Conservation (phyloP, 2,329 filamentous ascomycete genomes). For the Pyricularia sp. region DNA sequence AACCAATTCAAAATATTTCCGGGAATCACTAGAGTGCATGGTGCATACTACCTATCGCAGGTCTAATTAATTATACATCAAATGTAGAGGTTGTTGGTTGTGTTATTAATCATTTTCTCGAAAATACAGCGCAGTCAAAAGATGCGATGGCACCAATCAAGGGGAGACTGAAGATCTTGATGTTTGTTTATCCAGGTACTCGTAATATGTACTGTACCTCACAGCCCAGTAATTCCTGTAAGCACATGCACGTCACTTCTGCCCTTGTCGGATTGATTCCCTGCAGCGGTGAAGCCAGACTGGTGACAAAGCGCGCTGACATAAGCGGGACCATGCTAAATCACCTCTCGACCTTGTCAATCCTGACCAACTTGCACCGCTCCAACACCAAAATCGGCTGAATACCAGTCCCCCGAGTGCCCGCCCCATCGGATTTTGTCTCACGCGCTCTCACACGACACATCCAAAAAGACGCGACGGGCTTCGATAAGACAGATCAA, state of each 20-base stretch:
- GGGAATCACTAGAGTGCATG: not conserved
- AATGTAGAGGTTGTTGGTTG: too few species aligned
- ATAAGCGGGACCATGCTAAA: conserved; percentile 2
- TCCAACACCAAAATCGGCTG: conserved; percentile 4
- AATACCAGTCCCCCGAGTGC: not conserved
- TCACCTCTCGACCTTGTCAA: conserved; percentile 2
- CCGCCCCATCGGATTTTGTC: not conserved
- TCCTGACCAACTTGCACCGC: conserved; percentile 2
- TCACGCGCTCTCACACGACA: not conserved
- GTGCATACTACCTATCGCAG: too few species aligned
- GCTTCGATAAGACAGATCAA: not conserved
- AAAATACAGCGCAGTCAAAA: too few species aligned
- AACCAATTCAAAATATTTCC: not conserved
- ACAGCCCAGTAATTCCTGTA: not conserved
- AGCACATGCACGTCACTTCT: not conserved
- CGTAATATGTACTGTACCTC: too few species aligned
- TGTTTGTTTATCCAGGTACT: not conserved
- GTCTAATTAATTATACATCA: too few species aligned
- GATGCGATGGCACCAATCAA: not conserved
- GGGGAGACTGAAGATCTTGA: not conserved
- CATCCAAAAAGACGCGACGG: not conserved
- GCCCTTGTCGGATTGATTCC: not conserved
- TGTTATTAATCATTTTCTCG: too few species aligned
- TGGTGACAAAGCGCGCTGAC: conserved; percentile 1
- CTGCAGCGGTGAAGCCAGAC: not conserved